Percentiles rank a stretch among this genome's conserved stretches.
Conservation (phyloP, 2,329 filamentous ascomycete species). For the Sarocladium brachiariae region DNA sequence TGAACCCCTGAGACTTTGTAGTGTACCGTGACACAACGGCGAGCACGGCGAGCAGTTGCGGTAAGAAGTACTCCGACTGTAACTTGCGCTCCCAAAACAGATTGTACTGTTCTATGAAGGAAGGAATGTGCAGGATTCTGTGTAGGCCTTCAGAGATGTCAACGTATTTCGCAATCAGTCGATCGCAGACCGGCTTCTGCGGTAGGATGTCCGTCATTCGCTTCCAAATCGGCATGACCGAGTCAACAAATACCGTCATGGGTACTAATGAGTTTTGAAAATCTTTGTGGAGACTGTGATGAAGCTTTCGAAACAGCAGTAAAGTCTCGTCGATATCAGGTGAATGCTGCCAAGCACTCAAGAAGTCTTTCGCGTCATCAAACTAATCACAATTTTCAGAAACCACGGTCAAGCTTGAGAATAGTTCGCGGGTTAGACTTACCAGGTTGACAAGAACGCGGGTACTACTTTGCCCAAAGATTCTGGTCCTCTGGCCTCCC, state of each 20-base stretch:
- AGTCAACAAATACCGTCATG: slow-evolving; percentile 50
- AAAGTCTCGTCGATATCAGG: slow-evolving; percentile 1
- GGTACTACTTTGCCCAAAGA: slow-evolving; percentile 46
- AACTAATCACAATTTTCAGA: slow-evolving; percentile 31
- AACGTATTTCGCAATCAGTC: slow-evolving; percentile 42
- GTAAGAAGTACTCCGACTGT: slow-evolving; percentile 43
- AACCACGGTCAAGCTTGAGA: background rate
- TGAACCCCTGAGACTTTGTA: slow-evolving; percentile 42
- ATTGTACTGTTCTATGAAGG: slow-evolving; percentile 44
- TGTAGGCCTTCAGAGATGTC: slow-evolving; percentile 46
- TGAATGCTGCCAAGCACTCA: slow-evolving; percentile 23
- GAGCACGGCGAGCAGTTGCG: slow-evolving; percentile 45
- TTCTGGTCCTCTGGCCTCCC: slow-evolving; percentile 39
- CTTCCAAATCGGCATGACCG: slow-evolving; percentile 50
- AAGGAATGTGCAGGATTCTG: slow-evolving; percentile 45
- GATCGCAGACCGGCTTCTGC: slow-evolving; percentile 42
- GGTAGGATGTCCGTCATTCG: slow-evolving; percentile 52
- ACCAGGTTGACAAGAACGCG: slow-evolving; percentile 49
- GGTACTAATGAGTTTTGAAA: slow-evolving; percentile 40
- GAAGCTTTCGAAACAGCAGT: slow-evolving; percentile 34
- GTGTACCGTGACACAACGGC: slow-evolving; percentile 48
- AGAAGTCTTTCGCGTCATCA: slow-evolving; percentile 45
- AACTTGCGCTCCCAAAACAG: slow-evolving; percentile 43
- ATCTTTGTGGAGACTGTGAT: slow-evolving; percentile 40
- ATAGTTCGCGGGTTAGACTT: slow-evolving; percentile 16